A percentile compares a stretch with the other conserved stretches of the same genome.
These are phyloP conservation scores for Peniophora sp. DNA, from an alignment of 1,284 basidiomycete species.

Conservation along the genomic window DNA sequence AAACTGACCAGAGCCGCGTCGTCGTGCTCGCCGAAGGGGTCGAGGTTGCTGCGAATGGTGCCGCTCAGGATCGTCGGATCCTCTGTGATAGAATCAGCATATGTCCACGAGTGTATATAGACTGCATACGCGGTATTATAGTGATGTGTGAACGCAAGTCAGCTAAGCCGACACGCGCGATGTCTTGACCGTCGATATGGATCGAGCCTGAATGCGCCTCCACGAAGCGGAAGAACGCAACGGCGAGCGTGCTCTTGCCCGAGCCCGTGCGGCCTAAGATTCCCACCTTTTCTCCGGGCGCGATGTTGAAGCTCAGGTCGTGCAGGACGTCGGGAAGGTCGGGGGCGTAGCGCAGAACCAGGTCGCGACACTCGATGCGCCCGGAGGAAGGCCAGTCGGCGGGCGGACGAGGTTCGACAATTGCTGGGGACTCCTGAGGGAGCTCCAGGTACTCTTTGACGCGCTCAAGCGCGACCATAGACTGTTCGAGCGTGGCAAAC, in stretches of 20 bases:
- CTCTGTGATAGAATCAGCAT: constrained; percentile 70
- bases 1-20: constrained; percentile 67
- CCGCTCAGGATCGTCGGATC: constrained; percentile 83
- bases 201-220: constrained; percentile 49
- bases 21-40: constrained; percentile 74
- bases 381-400: constrained; percentile 85
- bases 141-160: constrained; percentile 74
- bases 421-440: constrained; percentile 76
- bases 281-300: constrained; percentile 62
- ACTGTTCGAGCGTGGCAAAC: too few species aligned
- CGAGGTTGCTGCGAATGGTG: constrained; percentile 79
- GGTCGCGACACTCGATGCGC: constrained; percentile 34
- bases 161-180: constrained; percentile 79
- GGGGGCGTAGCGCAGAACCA: constrained; percentile 73
- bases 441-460: constrained; percentile 86
- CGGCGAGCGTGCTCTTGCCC: constrained; percentile 83
- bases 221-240: constrained; percentile 79
- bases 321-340: constrained; percentile 81
- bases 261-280: constrained; percentile 63
- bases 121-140: constrained; percentile 17
- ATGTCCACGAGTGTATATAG: constrained; percentile 1
- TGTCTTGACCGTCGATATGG: constrained; percentile 83
- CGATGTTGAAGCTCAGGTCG: constrained; percentile 59
- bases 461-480: constrained; percentile 74
- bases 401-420: constrained; percentile 65